Evolutionary conservation across 495 filamentous ascomycete genomes (phyloP), one percentile per base, ranked within the genome.

Genomic region (Diplogelasinospora grovesii): DNA sequence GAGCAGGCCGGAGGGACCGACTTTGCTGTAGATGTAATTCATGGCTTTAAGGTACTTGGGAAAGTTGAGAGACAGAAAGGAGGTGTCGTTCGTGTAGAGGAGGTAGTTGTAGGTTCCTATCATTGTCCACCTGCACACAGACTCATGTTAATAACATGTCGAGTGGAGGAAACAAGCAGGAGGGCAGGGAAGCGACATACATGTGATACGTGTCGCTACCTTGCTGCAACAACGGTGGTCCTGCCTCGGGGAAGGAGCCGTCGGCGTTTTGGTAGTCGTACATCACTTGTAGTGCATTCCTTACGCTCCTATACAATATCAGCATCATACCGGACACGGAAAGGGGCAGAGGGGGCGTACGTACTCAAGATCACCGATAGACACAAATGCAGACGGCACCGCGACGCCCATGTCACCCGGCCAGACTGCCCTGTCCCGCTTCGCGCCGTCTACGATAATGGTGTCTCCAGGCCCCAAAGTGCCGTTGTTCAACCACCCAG

Each of bases 81-180:
- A 53, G 9, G 64, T 65, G 39, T 81, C 73, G 27, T 73, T 68
- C 5, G 74, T 78, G 47, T 66, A 78, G 8, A 82, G 63, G 32
- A 75, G 56, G 45, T 81, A 82, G 38, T 80, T 78, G 49, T 77
- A 79, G 8, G 73, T 79, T 14, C 78, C 77, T 27, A 80, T 72
- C 65, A 82, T 71, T 4, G 70, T 68, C 68, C 59, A 62, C 58
- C 58, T 59, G 38, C 29, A n/a, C n/a, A n/a, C n/a, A n/a, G n/a
- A n/a, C n/a, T n/a, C n/a, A n/a, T n/a, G n/a, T n/a, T n/a, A n/a
- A n/a, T n/a, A n/a, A n/a, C n/a, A n/a, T n/a, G n/a, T n/a, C n/a
- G n/a, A n/a, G n/a, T n/a, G 22, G 13, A 42, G 4, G 5, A 31
- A 21, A 16, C n/a, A 18, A 6, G 15, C 3, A 6, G 5, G 23